Conservation (phyloP, 177 flowering plant species). For the Tripterygium wilfordii region DNA sequence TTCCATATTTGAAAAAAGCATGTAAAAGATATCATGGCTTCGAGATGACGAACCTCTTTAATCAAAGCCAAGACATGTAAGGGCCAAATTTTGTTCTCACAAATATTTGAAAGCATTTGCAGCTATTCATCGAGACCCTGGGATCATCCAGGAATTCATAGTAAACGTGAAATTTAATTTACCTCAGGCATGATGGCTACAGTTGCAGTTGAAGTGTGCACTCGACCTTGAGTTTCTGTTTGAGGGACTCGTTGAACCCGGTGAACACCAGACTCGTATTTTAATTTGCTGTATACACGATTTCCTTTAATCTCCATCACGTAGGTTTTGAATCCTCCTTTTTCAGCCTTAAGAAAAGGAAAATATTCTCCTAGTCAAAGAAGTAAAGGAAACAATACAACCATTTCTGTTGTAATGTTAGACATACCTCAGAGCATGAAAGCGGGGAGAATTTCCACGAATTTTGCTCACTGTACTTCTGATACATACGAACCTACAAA, state of each 20-base stretch:
- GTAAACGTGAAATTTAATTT: constrained; percentile 4
- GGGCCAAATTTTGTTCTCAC: too few species aligned
- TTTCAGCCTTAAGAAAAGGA: constrained; percentile 56
- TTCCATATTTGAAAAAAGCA: too few species aligned
- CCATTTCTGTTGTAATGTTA: neutral
- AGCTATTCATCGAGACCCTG: too few species aligned
- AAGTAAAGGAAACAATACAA: neutral
- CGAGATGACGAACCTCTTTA: too few species aligned
- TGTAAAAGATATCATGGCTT: too few species aligned
- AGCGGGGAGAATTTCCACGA: constrained; percentile 61
- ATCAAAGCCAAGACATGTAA: too few species aligned
- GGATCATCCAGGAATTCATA: too few species aligned
- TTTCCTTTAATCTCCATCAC: constrained; percentile 94
- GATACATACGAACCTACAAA: constrained; percentile 86
- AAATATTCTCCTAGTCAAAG: neutral
- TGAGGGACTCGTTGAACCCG: constrained; percentile 98
- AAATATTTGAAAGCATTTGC: too few species aligned
- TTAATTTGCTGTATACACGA: constrained; percentile 89
- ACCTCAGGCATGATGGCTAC: constrained; percentile 99
- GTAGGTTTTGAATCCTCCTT: constrained; percentile 80
- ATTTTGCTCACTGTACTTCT: constrained; percentile 75
- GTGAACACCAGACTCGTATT: constrained; percentile 97
- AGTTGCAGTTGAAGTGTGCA: constrained; percentile 97
- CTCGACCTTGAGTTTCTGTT: constrained; percentile 96
- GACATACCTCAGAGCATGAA: constrained; percentile 77